Base-by-base conservation (phyloP, 2,329 filamentous ascomycete species). In the Apiospora hydei region DNA sequence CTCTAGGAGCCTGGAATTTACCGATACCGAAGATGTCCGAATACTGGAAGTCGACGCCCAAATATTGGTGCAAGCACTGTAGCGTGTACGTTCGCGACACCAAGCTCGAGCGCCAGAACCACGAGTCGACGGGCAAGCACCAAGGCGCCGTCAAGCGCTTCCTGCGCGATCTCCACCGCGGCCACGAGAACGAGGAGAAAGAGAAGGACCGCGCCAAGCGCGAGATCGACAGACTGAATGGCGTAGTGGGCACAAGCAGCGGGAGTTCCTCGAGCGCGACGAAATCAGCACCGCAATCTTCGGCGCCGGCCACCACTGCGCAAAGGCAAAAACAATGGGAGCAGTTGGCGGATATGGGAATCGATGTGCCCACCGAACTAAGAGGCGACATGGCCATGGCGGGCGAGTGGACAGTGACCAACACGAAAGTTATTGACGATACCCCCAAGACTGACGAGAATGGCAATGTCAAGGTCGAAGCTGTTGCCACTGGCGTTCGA, bases 31-130 rank as follows among this genome's bases (percentile, higher is more conserved):
- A 47, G 68, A 98, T 99, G 96, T 92, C 96, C 0, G 96, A 98
- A 87, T 97, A 98, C 84, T 98, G 96, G 96, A 98, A 98, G 82
- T 98, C 96, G 26, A 98, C 95, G 82, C 95, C 95, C 7, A 96
- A 93, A 81, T 97, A 97, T 85, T 98, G 95, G 95, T 99, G 96
- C 89, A 98, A 98, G 83, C 94, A 98, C 86, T 99, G 96, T 89
- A 90, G 91, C 80, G 90, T 89, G 80, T 98, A 91, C 83, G 93
- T 99, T 69, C 93, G 94, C 83, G 96, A 99, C 86, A 98, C 95
- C 30, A 92, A 94, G 77, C 90, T 98, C 82, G 95, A 98, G 82
- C 93, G 92, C 77, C 88, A 91, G 75, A 96, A 98, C 83, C 95
- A 98, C 84, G 95, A 98, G 83, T 90, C 93, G 38, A 97, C 94